A percentile compares a stretch with the other conserved stretches of the same genome.
These are phyloP conservation scores for Pseudocercospora pini-densiflorae DNA, from an alignment of 2,329 filamentous ascomycete genomes.

Conservation along the genomic window DNA sequence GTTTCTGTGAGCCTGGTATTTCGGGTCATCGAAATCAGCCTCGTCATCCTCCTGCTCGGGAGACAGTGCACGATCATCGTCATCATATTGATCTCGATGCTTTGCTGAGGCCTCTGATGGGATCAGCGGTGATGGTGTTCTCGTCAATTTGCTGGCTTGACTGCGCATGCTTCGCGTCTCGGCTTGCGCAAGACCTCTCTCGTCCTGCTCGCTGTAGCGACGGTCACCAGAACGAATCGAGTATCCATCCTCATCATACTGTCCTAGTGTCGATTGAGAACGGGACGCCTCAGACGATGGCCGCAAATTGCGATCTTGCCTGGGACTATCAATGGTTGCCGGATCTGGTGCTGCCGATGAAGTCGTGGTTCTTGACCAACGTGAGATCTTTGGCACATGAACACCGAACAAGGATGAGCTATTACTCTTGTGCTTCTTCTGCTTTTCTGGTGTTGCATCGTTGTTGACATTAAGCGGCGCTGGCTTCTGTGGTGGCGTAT, in stretches of 20 bases:
- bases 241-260: conserved; percentile 55
- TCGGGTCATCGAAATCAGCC: conserved; percentile 63
- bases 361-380: conserved; percentile 96
- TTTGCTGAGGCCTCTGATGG: conserved; percentile 55
- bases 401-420: conserved; percentile 72
- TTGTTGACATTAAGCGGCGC: conserved; percentile 37
- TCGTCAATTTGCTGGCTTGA: conserved; percentile 39
- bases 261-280: conserved; percentile 74
- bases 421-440: conserved; percentile 86
- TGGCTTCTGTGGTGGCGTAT: conserved; percentile 60
- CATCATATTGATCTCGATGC: conserved; percentile 25
- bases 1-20: conserved; percentile 81
- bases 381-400: conserved; percentile 78
- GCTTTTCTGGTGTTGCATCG: conserved; percentile 75
- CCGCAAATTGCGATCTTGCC: conserved; percentile 42
- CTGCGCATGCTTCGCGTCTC: conserved; percentile 41
- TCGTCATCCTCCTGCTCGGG: conserved; percentile 35
- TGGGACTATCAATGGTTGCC: conserved; percentile 36
- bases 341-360: conserved; percentile 70
- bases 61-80: conserved; percentile 29
- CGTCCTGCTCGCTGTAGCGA: conserved; percentile 40
- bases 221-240: conserved; percentile 64
- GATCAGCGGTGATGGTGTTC: conserved; percentile 58
- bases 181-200: conserved; percentile 25
- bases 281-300: conserved; percentile 70